Conservation (phyloP, 2,329 filamentous ascomycete genomes). For the Penicillium digitatum region DNA sequence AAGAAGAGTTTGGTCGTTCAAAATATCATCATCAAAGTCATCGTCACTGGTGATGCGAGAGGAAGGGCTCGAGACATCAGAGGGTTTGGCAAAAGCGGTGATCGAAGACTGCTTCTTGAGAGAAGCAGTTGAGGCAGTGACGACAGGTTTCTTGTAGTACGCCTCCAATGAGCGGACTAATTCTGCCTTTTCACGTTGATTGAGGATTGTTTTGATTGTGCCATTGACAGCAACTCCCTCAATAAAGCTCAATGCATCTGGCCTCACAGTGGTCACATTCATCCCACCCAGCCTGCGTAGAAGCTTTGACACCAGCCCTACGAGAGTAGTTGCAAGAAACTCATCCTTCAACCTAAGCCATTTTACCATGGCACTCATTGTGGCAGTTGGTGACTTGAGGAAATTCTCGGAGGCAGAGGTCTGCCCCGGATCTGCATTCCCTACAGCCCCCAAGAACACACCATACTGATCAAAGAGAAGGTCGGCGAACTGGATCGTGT, state of each 20-base stretch:
- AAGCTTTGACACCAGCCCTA: constrained; percentile 78
- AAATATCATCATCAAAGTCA: constrained; percentile 38
- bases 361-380: constrained; percentile 68
- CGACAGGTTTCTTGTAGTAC: constrained; percentile 45
- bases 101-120: constrained; percentile 46
- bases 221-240: constrained; percentile 52
- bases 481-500: constrained; percentile 91
- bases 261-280: constrained; percentile 62
- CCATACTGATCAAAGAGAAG: constrained; percentile 78
- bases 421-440: constrained; percentile 42
- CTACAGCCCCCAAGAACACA: constrained; percentile 70
- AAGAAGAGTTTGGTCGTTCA: constrained; percentile 41
- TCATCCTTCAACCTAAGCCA: constrained; percentile 88
- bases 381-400: constrained; percentile 60
- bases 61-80: constrained; percentile 35
- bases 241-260: constrained; percentile 61
- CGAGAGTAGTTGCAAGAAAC: constrained; percentile 77
- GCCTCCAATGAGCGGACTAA: constrained; percentile 61
- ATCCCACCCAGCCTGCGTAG: constrained; percentile 75
- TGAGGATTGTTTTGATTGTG: constrained; percentile 72
- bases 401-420: constrained; percentile 50
- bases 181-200: constrained; percentile 77
- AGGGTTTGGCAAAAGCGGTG: constrained; percentile 38
- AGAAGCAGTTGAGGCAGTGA: constrained; percentile 39
- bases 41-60: constrained; percentile 35